phyloP scores from a whole-genome alignment of 108 stramenopile genomes.

The Schizochytrium sp. region DNA sequence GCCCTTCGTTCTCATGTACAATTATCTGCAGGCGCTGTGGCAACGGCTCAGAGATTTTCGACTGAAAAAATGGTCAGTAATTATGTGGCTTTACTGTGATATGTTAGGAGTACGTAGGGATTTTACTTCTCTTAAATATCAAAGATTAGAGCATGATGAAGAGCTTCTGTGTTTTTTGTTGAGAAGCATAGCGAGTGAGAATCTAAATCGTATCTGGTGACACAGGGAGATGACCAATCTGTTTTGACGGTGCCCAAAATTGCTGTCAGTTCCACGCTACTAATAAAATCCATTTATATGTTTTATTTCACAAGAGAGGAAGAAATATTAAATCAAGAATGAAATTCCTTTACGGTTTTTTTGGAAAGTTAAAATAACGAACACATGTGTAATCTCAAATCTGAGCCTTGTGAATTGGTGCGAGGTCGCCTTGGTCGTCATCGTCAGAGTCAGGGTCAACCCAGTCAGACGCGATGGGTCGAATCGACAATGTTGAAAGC shows the following conservation, averaged over 20 bases:
- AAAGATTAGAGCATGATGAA: background rate
- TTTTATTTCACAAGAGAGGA: no score
- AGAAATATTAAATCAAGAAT: no score
- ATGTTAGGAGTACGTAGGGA: background rate
- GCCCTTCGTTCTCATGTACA: background rate
- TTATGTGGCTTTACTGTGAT: background rate
- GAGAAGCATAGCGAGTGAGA: no score
- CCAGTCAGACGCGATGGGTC: conserved; percentile 27
- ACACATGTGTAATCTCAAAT: conserved; percentile 25
- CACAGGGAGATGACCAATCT: no score
- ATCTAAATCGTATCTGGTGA: no score
- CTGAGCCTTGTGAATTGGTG: background rate
- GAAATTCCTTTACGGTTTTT: background rate
- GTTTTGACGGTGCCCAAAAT: no score
- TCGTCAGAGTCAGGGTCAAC: conserved; percentile 25
- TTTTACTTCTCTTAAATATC: background rate
- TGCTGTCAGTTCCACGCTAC: no score
- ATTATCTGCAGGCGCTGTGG: background rate
- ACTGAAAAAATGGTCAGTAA: background rate
- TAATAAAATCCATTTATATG: no score
- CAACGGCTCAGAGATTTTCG: background rate
- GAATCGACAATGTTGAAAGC: conserved; percentile 16
- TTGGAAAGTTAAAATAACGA: background rate
- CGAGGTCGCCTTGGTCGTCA: conserved; percentile 1
- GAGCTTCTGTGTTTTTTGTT: no score